Conservation (phyloP, 164 flowering plant species). For the Santalum album region DNA sequence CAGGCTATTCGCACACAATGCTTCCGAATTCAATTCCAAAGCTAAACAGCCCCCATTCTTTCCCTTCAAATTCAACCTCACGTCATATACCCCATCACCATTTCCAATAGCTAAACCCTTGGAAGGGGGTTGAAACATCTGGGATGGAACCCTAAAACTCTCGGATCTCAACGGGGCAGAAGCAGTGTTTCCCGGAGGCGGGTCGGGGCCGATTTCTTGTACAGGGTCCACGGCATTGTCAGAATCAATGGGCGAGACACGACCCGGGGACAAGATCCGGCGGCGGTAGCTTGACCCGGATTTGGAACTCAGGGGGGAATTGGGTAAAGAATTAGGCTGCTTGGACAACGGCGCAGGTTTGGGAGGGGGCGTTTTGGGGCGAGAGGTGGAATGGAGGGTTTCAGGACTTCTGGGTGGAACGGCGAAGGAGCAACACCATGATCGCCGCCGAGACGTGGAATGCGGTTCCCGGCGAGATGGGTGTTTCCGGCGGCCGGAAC, state of each 20-base stretch:
- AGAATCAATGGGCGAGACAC: constrained; percentile 84
- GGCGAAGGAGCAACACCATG: constrained; percentile 69
- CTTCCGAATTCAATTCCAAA: constrained; percentile 66
- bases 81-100: constrained; percentile 36
- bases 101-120: background rate
- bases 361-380: constrained; percentile 4
- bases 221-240: constrained; percentile 15
- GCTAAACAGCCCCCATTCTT: constrained; percentile 54
- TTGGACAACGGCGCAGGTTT: constrained; percentile 17
- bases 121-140: background rate
- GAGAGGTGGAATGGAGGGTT: constrained; percentile 10
- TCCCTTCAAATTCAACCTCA: constrained; percentile 74
- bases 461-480: constrained; percentile 10
- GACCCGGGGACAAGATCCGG: constrained; percentile 78
- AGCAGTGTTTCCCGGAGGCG: constrained; percentile 5
- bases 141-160: constrained; percentile 8
- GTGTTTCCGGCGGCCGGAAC: constrained; percentile 14
- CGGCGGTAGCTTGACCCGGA: constrained; percentile 39
- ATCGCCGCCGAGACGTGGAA: constrained; percentile 20
- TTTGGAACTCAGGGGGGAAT: constrained; percentile 48
- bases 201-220: constrained; percentile 10
- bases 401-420: constrained; percentile 63
- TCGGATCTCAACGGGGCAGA: constrained; percentile 7
- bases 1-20: constrained; percentile 44
- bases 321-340: constrained; percentile 23